A percentile compares a stretch with the other conserved stretches of the same genome.
Evolutionary conservation across 345 rosid species (phyloP).

Genomic region (Lepidium africanum): DNA sequence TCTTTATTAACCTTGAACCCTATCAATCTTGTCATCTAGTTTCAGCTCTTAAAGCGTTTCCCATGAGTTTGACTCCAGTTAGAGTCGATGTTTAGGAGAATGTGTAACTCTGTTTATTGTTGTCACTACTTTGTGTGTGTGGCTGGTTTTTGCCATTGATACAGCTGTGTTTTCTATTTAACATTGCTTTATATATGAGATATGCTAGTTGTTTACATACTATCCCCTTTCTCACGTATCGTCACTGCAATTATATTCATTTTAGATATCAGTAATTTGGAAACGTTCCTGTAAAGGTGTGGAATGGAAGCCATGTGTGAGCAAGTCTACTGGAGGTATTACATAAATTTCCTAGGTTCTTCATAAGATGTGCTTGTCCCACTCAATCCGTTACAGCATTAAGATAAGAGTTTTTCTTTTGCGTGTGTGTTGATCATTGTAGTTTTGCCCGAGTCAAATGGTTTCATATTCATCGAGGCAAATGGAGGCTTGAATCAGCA

Average conservation of each 20-base stretch:
- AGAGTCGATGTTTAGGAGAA: not conserved
- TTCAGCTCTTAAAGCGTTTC: not conserved
- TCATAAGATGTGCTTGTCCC: not conserved
- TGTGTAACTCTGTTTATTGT: not conserved
- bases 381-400: not conserved
- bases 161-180: not conserved
- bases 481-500: constrained; percentile 98
- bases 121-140: not conserved
- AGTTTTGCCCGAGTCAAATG: constrained; percentile 92
- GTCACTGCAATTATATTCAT: not conserved
- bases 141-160: not conserved
- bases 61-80: not conserved
- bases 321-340: constrained; percentile 66
- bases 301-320: constrained; percentile 75
- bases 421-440: constrained; percentile 23
- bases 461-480: constrained; percentile 93
- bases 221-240: not conserved
- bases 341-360: not conserved
- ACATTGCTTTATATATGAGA: not conserved
- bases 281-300: constrained; percentile 66
- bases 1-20: not conserved
- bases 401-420: not conserved
- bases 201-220: not conserved
- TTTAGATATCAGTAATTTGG: constrained; percentile 83
- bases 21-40: not conserved